phyloP scores from a whole-genome alignment of 306 rosid species.

The Arachis stenosperma region DNA sequence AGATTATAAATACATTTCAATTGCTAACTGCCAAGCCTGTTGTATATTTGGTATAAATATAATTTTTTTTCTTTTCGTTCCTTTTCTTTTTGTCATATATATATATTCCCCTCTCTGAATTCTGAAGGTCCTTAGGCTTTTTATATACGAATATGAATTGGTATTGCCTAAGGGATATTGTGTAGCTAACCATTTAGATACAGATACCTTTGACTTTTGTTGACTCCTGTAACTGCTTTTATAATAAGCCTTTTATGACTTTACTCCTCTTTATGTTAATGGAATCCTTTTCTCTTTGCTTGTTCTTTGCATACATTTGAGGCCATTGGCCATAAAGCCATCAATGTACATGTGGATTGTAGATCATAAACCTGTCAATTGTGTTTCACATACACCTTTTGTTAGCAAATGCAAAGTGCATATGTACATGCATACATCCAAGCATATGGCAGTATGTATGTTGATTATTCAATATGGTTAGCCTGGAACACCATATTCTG shows the following conservation, averaged over 20 bases:
- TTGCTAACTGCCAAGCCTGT: conserved; percentile 96
- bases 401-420: background rate
- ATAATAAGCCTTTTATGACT: background rate
- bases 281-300: background rate
- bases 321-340: no score
- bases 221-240: background rate
- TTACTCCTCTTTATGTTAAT: background rate
- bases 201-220: conserved; percentile 1
- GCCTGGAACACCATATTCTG: conserved; percentile 22
- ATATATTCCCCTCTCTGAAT: background rate
- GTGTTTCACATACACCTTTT: background rate
- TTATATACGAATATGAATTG: background rate
- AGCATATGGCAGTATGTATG: background rate
- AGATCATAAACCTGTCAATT: conserved; percentile 21
- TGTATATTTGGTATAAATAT: conserved; percentile 82
- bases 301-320: background rate
- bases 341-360: no score
- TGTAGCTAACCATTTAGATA: background rate
- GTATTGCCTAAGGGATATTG: conserved; percentile 4
- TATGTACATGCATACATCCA: conserved; percentile 4
- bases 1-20: conserved; percentile 88
- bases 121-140: background rate
- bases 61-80: conserved; percentile 9
- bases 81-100: conserved; percentile 6
- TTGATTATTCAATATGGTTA: conserved; percentile 16